Evolutionary conservation across 1,284 basidiomycete genomes (phyloP), one percentile per base, ranked within the genome.

Genomic region (Vanrija sp.): DNA sequence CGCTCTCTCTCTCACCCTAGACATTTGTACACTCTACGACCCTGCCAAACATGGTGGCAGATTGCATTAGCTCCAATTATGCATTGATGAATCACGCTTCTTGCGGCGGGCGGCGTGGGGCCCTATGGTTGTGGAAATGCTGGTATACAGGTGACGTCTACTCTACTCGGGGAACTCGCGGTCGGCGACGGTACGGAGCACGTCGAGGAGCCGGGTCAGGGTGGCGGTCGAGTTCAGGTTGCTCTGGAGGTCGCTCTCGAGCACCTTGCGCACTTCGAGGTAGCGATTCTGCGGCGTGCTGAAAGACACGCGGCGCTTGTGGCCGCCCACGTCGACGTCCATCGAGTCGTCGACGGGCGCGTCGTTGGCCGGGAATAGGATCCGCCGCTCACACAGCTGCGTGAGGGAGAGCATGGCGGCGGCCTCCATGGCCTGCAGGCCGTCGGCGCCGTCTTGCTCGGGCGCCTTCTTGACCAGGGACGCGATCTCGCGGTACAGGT

Each of bases 401-500:
- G 63, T 52, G 60, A 65, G 38, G 42, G 61, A 25, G 52, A 68
- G 26, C 40, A 68, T 51, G 39, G 77, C 77, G 6, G 80, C 78
- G 16, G 74, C 67, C 18, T 77, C 71, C 15, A 72, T 67, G 0
- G 73, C 60, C 0, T 69, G 65, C 2, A 8, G 12, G 6, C 38
- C n/a, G 14, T 48, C 46, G 10, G 38, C 39, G 21, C 29, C 34
- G 34, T 34, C 34, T 2, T 34, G 12, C 81, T 80, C 88, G 79
- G 52, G 83, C 81, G 10, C 82, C 79, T 39, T 89, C 78, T 91
- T 88, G 23, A 87, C 78, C 54, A 83, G 83, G 52, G 86, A 87
- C 2, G 83, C 86, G 2, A 91, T 78, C 72, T 91, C 88, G 89
- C 76, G 1, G 87, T 91, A 42, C 86, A 91, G 55, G 89, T 79